Base-by-base conservation (phyloP, 495 filamentous ascomycete genomes). In the Delitschia confertaspora region DNA sequence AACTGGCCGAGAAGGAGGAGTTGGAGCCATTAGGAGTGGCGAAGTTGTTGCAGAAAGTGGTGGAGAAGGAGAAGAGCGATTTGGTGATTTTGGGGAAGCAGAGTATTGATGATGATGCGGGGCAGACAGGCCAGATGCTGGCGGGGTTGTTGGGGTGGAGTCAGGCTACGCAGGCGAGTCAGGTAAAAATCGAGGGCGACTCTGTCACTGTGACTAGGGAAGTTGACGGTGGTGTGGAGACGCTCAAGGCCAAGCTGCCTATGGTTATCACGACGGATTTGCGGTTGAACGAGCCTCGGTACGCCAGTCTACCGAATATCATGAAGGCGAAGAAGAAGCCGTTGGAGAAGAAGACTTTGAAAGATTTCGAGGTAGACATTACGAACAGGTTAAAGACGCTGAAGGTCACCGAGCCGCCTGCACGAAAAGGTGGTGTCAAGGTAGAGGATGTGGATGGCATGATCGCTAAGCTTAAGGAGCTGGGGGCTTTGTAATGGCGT, bases 261-360 rank as follows among this genome's bases (percentile, higher is more conserved):
- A 74, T 93, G 79, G 66, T 98, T 16, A 79, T 98, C 45, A 98
- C 91, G 46, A 93, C 91, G 47, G 91, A 98, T 76, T 63, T 98
- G 65, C 69, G 91, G 31, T 67, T 98, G 66, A 96, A 98, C 62
- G 84, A 93, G 75, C 93, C 91, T 42, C 67, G 93, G 38, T 98
- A 95, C 66, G 89, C 88, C 38, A 93, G 77, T 63, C 61, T 98
- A 72, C 89, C 86, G 55, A 95, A 95, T 65, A 96, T 98, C 46
- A 98, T 98, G 93, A 96, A 95, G 79, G 91, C 91, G 41, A 96
- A 96, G 83, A 98, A 96, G 83, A 98, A 96, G 79, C 82, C 82
- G 55, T 57, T 98, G 54, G 85, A 87, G 64, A 96, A 93, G 81
- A 83, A 83, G 75, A 83, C 69, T 34, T 59, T 93, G 61, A 75